Base-by-base conservation (phyloP, 345 rosid genomes). In the Acer yangbiense region DNA sequence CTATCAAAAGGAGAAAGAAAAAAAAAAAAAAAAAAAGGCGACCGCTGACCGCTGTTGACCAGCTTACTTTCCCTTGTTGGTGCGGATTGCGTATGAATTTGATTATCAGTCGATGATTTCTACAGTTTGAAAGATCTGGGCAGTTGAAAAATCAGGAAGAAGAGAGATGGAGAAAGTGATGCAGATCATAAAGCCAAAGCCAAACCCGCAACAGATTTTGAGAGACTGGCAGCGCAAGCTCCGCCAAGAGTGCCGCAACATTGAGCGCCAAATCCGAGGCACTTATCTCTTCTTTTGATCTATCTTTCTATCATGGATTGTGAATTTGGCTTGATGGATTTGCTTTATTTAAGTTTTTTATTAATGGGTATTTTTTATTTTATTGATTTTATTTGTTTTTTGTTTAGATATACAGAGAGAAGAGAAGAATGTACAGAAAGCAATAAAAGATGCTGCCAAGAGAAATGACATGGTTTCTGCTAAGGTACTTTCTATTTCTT, bases 211-310 rank as follows among this genome's bases (percentile, higher is more conserved):
- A 69, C 91, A 89, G 86, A 89, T 79, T 63, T 77, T 94, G 65
- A 88, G 94, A 72, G 98, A 94, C 88, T 94, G 97, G 98, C 97
- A 94, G 79, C 96, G 96, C 14, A 85, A 83, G 74, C 95, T 94
- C 20, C 94, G 98, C n/a, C 97, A 94, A 65, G 98, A 92, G 81
- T 85, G 88, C 65, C 96, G 98, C 75, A 91, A 90, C 87, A 90
- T 92, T 77, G 98, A 94, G 70, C 97, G 98, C 80, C 97, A 94
- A 85, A 94, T 92, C 82, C 85, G 96, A 87, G 98, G 97, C 80
- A 76, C 46, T 43, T 43, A 8, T 43, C 46, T 43, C 46, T 43
- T 43, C 46, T 9, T 43, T 43, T 43, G 46, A 43, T 43, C 46
- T 43, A 43, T 46, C 12, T 25, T 62, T 39, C 25, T 44, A 32